Conservation (phyloP, 495 filamentous ascomycete genomes). For the Aspergillus bridgeri region DNA sequence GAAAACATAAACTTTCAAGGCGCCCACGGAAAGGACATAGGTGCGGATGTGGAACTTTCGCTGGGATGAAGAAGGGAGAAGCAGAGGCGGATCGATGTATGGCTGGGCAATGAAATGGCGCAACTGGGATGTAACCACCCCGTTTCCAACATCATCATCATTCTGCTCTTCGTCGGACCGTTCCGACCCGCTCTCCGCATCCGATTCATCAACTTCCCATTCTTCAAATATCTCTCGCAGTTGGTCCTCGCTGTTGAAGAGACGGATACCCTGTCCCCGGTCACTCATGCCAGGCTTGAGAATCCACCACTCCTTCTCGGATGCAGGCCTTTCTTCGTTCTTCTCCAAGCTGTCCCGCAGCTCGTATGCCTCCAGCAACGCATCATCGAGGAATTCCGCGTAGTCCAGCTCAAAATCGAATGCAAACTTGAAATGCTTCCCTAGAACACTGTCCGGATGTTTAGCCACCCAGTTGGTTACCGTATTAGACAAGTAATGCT, state of each 20-base stretch:
- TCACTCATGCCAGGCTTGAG: constrained; percentile 97
- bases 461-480: constrained; percentile 79
- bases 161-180: constrained; percentile 30
- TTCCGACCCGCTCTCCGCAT: constrained; percentile 35
- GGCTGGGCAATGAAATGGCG: constrained; percentile 94
- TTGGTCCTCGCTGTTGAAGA: constrained; percentile 81
- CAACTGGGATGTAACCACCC: constrained; percentile 82
- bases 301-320: constrained; percentile 90
- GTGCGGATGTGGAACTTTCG: constrained; percentile 93
- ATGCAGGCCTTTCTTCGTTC: constrained; percentile 49
- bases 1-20: constrained; percentile 82
- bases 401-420: constrained; percentile 93
- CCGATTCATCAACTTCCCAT: constrained; percentile 68
- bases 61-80: constrained; percentile 59
- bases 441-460: constrained; percentile 65
- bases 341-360: constrained; percentile 68
- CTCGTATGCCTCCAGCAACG: constrained; percentile 84
- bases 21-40: constrained; percentile 79
- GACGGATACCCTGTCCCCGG: constrained; percentile 82
- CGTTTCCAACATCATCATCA: constrained; percentile 30
- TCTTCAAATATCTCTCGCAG: constrained; percentile 80
- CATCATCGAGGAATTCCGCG: constrained; percentile 93
- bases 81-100: constrained; percentile 88
- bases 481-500: constrained; percentile 84
- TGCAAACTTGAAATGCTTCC: constrained; percentile 63